A percentile compares a stretch with the other conserved stretches of the same genome.
Conservation (phyloP, 129 eudicot species). For the Helianthus tuberosus region DNA sequence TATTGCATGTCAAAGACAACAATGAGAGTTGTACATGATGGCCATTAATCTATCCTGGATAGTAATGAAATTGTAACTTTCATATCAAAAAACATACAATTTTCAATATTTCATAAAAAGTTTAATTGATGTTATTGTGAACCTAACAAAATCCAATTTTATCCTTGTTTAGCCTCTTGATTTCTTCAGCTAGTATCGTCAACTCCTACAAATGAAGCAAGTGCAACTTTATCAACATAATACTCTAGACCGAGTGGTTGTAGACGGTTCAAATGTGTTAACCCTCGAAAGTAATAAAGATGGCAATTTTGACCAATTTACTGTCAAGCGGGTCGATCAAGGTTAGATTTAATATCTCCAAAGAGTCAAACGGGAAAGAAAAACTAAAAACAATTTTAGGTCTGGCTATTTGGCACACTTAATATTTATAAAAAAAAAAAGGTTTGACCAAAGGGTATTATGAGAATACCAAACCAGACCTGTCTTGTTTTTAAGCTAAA, state of each 20-base stretch:
- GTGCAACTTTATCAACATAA: conserved; percentile 44
- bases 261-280: conserved; percentile 1
- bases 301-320: background rate
- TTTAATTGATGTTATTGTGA: conserved; percentile 19
- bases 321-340: background rate
- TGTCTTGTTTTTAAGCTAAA: background rate
- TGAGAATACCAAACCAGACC: background rate
- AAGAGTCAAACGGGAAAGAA: background rate
- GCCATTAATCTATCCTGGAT: too few species aligned
- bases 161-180: conserved; percentile 58
- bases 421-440: too few species aligned
- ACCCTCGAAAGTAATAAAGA: background rate
- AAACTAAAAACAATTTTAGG: background rate
- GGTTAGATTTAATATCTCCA: background rate
- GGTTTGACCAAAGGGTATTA: too few species aligned
- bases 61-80: too few species aligned
- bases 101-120: conserved; percentile 15
- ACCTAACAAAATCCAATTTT: conserved; percentile 40
- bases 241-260: conserved; percentile 7
- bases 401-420: too few species aligned
- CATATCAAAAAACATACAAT: conserved; percentile 14
- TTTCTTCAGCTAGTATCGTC: conserved; percentile 81
- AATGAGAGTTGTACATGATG: too few species aligned
- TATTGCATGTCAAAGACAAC: too few species aligned
- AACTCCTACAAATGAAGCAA: conserved; percentile 67